phyloP scores from a whole-genome alignment of 805 yeast species.

The Candida insectorum region DNA sequence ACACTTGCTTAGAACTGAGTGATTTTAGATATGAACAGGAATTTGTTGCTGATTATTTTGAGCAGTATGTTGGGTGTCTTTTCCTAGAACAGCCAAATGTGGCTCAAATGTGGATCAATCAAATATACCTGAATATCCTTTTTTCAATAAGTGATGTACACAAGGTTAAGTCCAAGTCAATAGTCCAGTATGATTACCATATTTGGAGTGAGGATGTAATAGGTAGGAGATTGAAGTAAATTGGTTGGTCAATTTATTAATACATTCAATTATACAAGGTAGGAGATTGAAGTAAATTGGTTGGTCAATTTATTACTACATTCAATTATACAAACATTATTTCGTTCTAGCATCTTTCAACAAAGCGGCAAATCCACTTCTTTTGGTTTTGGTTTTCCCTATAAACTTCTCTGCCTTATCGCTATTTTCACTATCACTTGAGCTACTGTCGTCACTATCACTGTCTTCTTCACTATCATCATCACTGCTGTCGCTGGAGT shows the following conservation, averaged over 20 bases:
- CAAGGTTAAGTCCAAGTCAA: conserved; percentile 8
- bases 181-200: conserved; percentile 14
- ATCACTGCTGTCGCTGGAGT: conserved; percentile 16
- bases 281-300: conserved; percentile 15
- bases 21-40: conserved; percentile 34
- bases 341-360: conserved; percentile 24
- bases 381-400: conserved; percentile 14
- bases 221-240: conserved; percentile 23
- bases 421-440: conserved; percentile 3
- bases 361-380: conserved; percentile 27
- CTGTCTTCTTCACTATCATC: conserved; percentile 9
- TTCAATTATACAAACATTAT: conserved; percentile 15
- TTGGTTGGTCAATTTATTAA: conserved; percentile 6
- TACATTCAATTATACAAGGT: conserved; percentile 24
- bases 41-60: conserved; percentile 40
- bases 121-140: conserved; percentile 28
- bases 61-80: conserved; percentile 41
- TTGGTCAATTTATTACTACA: conserved; percentile 6
- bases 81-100: conserved; percentile 34
- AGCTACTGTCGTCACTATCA: conserved; percentile 7
- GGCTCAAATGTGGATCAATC: conserved; percentile 31
- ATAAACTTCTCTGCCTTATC: conserved; percentile 3
- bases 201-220: conserved; percentile 27
- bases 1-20: conserved; percentile 7
- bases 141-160: conserved; percentile 21